These are phyloP conservation scores for Scleroderma bovista DNA, from an alignment of 768 basidiomycete genomes.

Conservation along the genomic window DNA sequence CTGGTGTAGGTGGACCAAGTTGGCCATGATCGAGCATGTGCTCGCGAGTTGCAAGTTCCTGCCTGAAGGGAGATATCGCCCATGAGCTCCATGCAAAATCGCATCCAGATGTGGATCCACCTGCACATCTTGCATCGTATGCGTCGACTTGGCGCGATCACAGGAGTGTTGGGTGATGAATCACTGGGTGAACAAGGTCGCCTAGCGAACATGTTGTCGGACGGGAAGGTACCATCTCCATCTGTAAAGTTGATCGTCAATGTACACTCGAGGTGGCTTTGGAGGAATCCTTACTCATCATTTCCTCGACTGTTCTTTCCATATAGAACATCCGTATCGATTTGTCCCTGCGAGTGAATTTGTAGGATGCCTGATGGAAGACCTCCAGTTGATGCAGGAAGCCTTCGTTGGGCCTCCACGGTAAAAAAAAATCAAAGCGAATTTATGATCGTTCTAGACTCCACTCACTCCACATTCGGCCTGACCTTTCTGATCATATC, in stretches of 20 bases:
- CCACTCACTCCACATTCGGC: constrained; percentile 63
- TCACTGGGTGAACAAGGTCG: constrained; percentile 62
- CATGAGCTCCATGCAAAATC: not conserved
- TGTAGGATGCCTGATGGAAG: constrained; percentile 68
- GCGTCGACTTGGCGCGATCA: constrained; percentile 46
- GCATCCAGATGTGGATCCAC: constrained; percentile 30
- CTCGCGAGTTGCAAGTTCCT: constrained; percentile 83
- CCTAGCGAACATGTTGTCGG: constrained; percentile 72
- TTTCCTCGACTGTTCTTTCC: constrained; percentile 64
- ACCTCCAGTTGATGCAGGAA: constrained; percentile 79
- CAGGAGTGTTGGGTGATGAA: constrained; percentile 56
- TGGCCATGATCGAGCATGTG: constrained; percentile 92
- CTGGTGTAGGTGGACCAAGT: constrained; percentile 62
- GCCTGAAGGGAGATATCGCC: constrained; percentile 34
- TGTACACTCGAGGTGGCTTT: not conserved
- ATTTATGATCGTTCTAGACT: constrained; percentile 1
- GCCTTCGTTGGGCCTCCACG: constrained; percentile 75
- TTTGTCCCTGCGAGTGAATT: constrained; percentile 62
- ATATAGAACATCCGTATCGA: constrained; percentile 79
- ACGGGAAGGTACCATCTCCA: constrained; percentile 62
- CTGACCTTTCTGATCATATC: constrained; percentile 61
- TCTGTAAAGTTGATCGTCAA: constrained; percentile 37
- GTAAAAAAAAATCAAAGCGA: constrained; percentile 1
- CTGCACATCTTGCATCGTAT: constrained; percentile 94
- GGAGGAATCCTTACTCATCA: constrained; percentile 58